A percentile compares a stretch with the other conserved stretches of the same genome.
phyloP scores from a whole-genome alignment of 139 green algal species.

The Chlorella ohadii region DNA sequence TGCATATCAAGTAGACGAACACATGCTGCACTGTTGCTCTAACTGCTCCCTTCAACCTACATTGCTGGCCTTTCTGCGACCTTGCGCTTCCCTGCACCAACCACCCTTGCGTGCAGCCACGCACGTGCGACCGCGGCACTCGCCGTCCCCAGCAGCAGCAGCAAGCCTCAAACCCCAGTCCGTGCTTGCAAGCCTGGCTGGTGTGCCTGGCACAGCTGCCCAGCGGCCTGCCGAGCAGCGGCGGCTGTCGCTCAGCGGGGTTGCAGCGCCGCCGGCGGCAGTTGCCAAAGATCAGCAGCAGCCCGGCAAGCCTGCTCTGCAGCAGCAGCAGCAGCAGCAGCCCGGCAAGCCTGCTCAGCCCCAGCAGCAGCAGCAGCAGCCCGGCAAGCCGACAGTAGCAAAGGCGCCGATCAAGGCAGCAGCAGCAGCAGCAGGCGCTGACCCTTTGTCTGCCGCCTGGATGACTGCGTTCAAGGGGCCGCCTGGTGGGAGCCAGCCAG shows the following conservation, averaged over 20 bases:
- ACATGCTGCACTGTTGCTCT: too few species aligned
- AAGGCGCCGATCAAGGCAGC: too few species aligned
- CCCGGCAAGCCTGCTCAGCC: too few species aligned
- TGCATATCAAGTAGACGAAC: too few species aligned
- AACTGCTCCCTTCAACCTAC: too few species aligned
- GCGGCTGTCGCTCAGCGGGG: background rate
- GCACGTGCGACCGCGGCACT: slow-evolving; percentile 3
- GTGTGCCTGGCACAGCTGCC: too few species aligned
- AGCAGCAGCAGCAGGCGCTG: background rate
- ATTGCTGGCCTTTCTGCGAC: too few species aligned
- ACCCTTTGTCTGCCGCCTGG: background rate
- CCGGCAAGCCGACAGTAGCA: background rate
- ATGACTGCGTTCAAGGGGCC: background rate
- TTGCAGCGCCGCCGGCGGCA: background rate
- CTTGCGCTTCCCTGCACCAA: too few species aligned
- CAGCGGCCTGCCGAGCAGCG: background rate
- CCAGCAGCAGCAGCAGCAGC: background rate
- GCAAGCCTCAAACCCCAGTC: too few species aligned
- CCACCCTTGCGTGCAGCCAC: background rate
- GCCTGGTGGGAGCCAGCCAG: background rate
- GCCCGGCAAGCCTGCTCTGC: background rate
- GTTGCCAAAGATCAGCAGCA: background rate
- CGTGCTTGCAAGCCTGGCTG: too few species aligned
- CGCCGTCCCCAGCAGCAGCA: background rate
- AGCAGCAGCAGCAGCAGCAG: too few species aligned